Evolutionary conservation across 805 yeast genomes (phyloP).

Genomic region (Trichomonascus vanleenenianus): DNA sequence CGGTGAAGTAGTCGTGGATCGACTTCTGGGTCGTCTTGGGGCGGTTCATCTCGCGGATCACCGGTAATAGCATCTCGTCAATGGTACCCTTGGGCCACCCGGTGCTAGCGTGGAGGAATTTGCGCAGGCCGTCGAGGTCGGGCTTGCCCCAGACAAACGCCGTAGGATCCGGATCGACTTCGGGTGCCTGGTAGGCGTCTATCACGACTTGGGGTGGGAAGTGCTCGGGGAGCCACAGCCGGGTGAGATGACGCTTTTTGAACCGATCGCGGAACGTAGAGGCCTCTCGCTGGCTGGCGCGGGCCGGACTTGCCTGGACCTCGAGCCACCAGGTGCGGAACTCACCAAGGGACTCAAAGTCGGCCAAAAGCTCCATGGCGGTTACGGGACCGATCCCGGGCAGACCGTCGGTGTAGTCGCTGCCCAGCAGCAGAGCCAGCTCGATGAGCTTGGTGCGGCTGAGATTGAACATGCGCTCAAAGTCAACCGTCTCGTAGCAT

Average conservation of each 20-base stretch:
- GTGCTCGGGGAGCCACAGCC: conserved; percentile 44
- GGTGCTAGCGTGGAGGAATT: conserved; percentile 57
- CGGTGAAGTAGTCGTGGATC: too few relatives aligned
- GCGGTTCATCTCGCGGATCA: conserved; percentile 66
- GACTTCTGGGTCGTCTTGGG: conserved; percentile 2
- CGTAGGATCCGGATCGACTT: conserved; percentile 74
- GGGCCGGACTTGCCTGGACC: conserved; percentile 34
- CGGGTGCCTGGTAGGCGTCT: conserved; percentile 72
- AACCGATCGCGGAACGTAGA: conserved; percentile 50
- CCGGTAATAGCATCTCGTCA: conserved; percentile 79
- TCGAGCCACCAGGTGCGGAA: conserved; percentile 53
- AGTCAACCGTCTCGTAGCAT: conserved; percentile 54
- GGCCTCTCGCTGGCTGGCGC: conserved; percentile 33
- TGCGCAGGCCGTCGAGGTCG: conserved; percentile 68
- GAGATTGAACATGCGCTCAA: conserved; percentile 59
- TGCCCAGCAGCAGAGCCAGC: conserved; percentile 77
- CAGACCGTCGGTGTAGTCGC: conserved; percentile 91
- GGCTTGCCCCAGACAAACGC: conserved; percentile 88
- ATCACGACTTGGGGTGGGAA: conserved; percentile 67
- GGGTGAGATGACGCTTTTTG: conserved; percentile 47
- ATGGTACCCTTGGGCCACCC: conserved; percentile 75
- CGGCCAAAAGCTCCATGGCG: conserved; percentile 84
- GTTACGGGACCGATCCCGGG: conserved; percentile 92
- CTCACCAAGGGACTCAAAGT: conserved; percentile 44
- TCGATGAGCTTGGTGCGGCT: conserved; percentile 60